These are phyloP conservation scores for Sporothrix pallida DNA, from an alignment of 2,329 filamentous ascomycete species.

Conservation along the genomic window DNA sequence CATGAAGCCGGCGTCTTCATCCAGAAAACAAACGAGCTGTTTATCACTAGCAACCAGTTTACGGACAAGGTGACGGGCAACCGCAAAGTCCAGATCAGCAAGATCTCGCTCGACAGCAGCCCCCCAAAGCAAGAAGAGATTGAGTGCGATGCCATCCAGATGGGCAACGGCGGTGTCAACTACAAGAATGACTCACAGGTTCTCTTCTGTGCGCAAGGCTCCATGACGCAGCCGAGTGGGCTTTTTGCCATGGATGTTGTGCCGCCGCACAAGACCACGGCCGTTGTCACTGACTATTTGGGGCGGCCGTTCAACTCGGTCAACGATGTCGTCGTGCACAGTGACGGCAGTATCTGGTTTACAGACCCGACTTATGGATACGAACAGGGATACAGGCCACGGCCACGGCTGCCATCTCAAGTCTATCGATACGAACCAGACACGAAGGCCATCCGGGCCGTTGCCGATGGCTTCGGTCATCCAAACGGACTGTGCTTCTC, in stretches of 20 bases:
- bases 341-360: conserved; percentile 55
- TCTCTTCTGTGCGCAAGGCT: conserved; percentile 41
- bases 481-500: conserved; percentile 52
- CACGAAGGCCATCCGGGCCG: conserved; percentile 50
- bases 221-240: conserved; percentile 44
- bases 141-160: background rate
- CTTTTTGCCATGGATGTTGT: conserved; percentile 45
- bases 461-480: conserved; percentile 54
- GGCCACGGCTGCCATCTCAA: conserved; percentile 53
- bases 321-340: conserved; percentile 49
- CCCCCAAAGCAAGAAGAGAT: conserved; percentile 12
- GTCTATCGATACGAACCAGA: conserved; percentile 54
- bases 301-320: conserved; percentile 55
- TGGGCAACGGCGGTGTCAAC: conserved; percentile 36
- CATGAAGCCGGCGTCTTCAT: background rate
- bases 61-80: background rate
- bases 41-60: conserved; percentile 34
- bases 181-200: conserved; percentile 50
- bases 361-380: conserved; percentile 54
- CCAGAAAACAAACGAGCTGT: conserved; percentile 21
- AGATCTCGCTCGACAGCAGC: background rate
- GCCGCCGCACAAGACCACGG: conserved; percentile 43
- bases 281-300: conserved; percentile 51
- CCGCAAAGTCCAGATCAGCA: conserved; percentile 25
- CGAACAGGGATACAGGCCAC: conserved; percentile 52